These are phyloP conservation scores for Babesia bigemina DNA, from an alignment of 169 alveolate genomes.

Conservation along the genomic window DNA sequence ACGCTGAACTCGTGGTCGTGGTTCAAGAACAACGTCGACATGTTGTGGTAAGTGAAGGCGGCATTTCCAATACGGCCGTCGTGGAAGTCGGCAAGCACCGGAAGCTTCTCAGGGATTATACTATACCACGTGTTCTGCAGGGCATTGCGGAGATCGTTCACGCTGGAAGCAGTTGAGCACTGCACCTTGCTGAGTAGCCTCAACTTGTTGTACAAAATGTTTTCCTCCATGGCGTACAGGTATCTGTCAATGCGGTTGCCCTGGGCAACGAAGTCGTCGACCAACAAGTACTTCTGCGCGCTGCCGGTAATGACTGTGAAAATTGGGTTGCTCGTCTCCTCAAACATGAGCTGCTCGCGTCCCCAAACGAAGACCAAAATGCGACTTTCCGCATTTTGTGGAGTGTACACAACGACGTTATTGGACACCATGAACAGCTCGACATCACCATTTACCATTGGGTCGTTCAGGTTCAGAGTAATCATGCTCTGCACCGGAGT, in stretches of 20 bases:
- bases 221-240: constrained; percentile 31
- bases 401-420: constrained; percentile 19
- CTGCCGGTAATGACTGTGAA: constrained; percentile 16
- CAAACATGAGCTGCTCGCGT: background rate
- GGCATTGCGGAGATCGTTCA: background rate
- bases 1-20: constrained; percentile 11
- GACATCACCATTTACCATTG: constrained; percentile 16
- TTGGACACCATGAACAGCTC: constrained; percentile 29
- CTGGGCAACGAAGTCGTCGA: constrained; percentile 29
- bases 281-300: constrained; percentile 25
- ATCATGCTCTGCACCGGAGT: background rate
- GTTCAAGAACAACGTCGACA: constrained; percentile 3
- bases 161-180: background rate
- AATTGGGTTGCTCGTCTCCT: constrained; percentile 18
- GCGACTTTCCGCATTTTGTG: constrained; percentile 14
- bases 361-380: constrained; percentile 27
- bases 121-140: constrained; percentile 13
- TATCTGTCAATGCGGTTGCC: constrained; percentile 12
- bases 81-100: constrained; percentile 5
- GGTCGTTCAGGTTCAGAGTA: constrained; percentile 37
- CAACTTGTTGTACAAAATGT: background rate
- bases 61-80: constrained; percentile 20
- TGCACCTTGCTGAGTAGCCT: constrained; percentile 2
- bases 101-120: constrained; percentile 6
- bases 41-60: constrained; percentile 6